Evolutionary conservation across 1,284 basidiomycete species (phyloP).

Genomic region (Ustilago crameri): DNA sequence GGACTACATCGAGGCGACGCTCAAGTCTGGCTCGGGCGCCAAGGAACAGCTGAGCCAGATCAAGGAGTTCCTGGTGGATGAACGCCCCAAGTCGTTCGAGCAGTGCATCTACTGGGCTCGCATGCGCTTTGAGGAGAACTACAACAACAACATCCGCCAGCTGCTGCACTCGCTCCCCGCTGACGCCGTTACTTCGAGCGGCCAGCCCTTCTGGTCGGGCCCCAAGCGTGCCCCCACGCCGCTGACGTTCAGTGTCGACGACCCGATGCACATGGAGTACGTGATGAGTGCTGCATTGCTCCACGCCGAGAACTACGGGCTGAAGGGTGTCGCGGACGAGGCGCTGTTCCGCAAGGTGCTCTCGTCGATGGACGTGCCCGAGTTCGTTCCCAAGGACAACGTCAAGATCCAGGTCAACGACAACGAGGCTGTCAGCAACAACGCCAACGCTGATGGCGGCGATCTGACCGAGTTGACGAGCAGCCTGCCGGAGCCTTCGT

Average conservation of each 20-base stretch:
- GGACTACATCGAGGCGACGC: constrained; percentile 92
- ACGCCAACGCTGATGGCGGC: constrained; percentile 22
- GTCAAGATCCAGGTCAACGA: constrained; percentile 96
- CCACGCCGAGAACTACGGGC: constrained; percentile 97
- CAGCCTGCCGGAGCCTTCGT: constrained; percentile 68
- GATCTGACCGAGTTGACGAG: constrained; percentile 61
- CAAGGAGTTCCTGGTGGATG: constrained; percentile 86
- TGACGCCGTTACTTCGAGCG: constrained; percentile 86
- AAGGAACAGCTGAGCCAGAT: constrained; percentile 84
- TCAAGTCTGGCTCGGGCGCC: constrained; percentile 73
- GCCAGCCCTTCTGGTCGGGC: constrained; percentile 81
- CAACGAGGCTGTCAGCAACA: constrained; percentile 83
- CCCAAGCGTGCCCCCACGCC: constrained; percentile 98
- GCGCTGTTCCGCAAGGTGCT: constrained; percentile 84
- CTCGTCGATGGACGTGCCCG: constrained; percentile 86
- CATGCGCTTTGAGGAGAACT: constrained; percentile 93
- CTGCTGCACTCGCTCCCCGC: constrained; percentile 92
- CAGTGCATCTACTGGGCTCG: constrained; percentile 98
- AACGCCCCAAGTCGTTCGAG: constrained; percentile 93
- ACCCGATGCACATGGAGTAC: constrained; percentile 89
- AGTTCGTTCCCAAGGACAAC: constrained; percentile 90
- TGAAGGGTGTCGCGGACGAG: constrained; percentile 87
- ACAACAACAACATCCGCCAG: constrained; percentile 92
- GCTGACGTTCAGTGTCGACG: constrained; percentile 77
- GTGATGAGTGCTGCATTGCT: constrained; percentile 94